Base-by-base conservation (phyloP, 2,329 filamentous ascomycete genomes). In the Fusarium praegraminearum region DNA sequence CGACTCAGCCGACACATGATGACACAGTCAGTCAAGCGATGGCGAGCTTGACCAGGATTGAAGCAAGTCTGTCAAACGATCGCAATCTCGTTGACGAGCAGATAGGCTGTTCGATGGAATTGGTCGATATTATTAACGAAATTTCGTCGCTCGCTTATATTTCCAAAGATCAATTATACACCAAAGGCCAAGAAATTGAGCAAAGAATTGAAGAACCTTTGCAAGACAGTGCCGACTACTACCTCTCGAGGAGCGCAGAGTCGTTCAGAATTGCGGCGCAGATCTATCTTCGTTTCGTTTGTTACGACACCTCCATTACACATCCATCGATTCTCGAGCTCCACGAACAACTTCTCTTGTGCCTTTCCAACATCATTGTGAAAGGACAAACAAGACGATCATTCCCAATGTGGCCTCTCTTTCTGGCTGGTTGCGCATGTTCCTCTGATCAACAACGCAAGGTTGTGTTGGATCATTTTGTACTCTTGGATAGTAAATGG, bases 361-460 rank as follows among this genome's bases (percentile, higher is more conserved):
- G 53, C 16, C 61, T 74, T 5, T 70, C 67, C 12, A 45, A 68
- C 28, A 70, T 74, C 18, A 73, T 74, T 16, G 58, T 72, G 7
- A 58, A 74, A 45, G 53, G 65, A 26, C 70, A 73, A 22, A 33
- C 57, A 10, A 63, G 72, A 9, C 54, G 72, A 45, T 73, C 65
- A 8, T 74, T 74, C 9, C 72, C 72, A 2, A 74, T 74, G 72
- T 74, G 72, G 72, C 72, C 72, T 1, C 63, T 74, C 2, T 74
- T 74, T 38, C 22, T 74, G 22, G 72, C 72, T 11, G 72, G 72
- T n/a, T 74, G 72, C 7, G 45, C 70, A 20, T 73, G 71, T 26
- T 71, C 68, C 4, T 66, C 60, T 7, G 72, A 74, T 15, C 53
- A 70, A 9, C 70, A 74, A 33, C 72, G 72, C 32, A 74, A 74